Percentiles rank a stretch among this genome's conserved stretches.
phyloP scores from a whole-genome alignment of 371 early-diverging fungal genomes.

The Syncephalastrum contaminatum region DNA sequence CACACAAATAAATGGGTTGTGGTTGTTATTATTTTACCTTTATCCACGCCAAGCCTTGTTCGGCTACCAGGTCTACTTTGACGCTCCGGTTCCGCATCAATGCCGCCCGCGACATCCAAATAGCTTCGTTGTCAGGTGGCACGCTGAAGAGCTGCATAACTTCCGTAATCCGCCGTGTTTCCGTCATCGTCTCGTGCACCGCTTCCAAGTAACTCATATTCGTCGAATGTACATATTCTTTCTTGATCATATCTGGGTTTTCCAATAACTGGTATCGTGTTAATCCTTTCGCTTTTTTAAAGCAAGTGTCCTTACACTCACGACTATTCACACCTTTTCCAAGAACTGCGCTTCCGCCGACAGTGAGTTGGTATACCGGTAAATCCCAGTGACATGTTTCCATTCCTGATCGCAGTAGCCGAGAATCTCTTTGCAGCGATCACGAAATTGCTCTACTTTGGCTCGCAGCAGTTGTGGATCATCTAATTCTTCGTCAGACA shows the following conservation, averaged over 20 bases:
- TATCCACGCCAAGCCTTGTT: conserved; percentile 52
- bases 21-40: conserved; percentile 14
- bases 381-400: conserved; percentile 12
- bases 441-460: background rate
- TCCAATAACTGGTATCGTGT: conserved; percentile 24
- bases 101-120: conserved; percentile 30
- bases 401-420: conserved; percentile 3
- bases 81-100: conserved; percentile 27
- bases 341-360: conserved; percentile 18
- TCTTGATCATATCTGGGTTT: conserved; percentile 28
- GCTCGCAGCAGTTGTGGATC: too few species aligned
- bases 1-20: too few species aligned
- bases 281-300: conserved; percentile 29
- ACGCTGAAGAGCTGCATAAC: conserved; percentile 32
- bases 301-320: background rate
- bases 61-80: conserved; percentile 54
- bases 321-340: conserved; percentile 12
- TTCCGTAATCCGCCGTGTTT: conserved; percentile 16
- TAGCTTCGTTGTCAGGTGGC: conserved; percentile 14
- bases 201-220: conserved; percentile 46
- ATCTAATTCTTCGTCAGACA: too few species aligned
- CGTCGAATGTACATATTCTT: conserved; percentile 41
- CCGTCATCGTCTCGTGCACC: conserved; percentile 35
- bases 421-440: conserved; percentile 15
- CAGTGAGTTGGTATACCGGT: conserved; percentile 18